Percentiles rank a stretch among this genome's conserved stretches.
phyloP scores from a whole-genome alignment of 257 asterid species.

The Rehmannia glutinosa region DNA sequence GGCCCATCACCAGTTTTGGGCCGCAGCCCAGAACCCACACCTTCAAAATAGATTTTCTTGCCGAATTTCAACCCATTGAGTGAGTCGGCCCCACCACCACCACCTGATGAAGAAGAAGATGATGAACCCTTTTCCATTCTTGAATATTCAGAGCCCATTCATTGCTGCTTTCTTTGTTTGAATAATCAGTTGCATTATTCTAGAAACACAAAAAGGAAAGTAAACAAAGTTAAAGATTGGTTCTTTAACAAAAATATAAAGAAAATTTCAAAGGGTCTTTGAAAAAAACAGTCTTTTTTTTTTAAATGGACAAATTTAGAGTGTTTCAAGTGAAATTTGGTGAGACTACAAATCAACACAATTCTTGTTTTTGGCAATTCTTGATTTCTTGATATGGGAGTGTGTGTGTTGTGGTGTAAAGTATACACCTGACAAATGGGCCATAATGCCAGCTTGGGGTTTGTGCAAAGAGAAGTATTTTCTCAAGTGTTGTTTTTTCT shows the following conservation, averaged over 20 bases:
- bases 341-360: neutral
- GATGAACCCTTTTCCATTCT: conserved; percentile 65
- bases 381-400: conserved; percentile 13
- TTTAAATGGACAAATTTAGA: neutral
- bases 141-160: conserved; percentile 38
- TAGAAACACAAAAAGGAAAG: too few relatives aligned
- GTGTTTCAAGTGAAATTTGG: neutral
- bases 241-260: neutral
- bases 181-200: too few relatives aligned
- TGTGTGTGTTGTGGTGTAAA: conserved; percentile 25
- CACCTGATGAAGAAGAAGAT: conserved; percentile 41
- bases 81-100: conserved; percentile 29
- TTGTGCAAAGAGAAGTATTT: conserved; percentile 13
- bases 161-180: too few relatives aligned
- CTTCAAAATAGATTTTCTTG: conserved; percentile 67
- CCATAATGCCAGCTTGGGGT: conserved; percentile 45
- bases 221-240: conserved; percentile 14
- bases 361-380: conserved; percentile 1
- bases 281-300: neutral
- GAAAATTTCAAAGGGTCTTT: too few relatives aligned
- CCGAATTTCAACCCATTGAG: conserved; percentile 66
- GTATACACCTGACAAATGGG: conserved; percentile 53
- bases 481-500: too few relatives aligned
- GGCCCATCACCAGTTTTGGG: conserved; percentile 12
- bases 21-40: conserved; percentile 30